A percentile compares a stretch with the other conserved stretches of the same genome.
These are phyloP conservation scores for Claviceps sp. DNA, from an alignment of 2,329 filamentous ascomycete genomes.

Conservation along the genomic window DNA sequence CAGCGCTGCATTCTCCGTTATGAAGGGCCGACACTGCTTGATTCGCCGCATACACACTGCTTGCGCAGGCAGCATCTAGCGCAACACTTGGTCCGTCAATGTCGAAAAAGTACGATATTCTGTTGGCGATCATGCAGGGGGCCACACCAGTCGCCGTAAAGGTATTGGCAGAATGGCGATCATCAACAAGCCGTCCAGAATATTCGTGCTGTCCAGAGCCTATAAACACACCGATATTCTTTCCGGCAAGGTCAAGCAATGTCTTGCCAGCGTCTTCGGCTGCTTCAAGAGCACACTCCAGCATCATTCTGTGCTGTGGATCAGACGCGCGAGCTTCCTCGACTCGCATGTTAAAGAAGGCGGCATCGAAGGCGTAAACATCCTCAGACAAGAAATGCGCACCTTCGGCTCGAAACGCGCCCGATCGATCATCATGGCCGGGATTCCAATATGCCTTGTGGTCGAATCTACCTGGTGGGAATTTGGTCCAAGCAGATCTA, in stretches of 20 bases:
- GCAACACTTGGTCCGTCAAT: conserved; percentile 13
- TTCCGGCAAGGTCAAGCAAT: conserved; percentile 27
- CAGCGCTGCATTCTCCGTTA: conserved; percentile 5
- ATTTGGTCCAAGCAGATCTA: conserved; percentile 21
- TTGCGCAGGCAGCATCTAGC: conserved; percentile 26
- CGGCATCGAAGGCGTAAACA: conserved; percentile 29
- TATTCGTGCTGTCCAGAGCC: conserved; percentile 3
- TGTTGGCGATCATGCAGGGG: conserved; percentile 7
- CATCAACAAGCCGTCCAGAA: neutral
- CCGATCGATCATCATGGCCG: conserved; percentile 20
- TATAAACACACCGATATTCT: conserved; percentile 28
- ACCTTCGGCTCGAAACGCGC: conserved; percentile 9
- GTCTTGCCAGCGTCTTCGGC: conserved; percentile 34
- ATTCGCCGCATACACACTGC: conserved; percentile 21
- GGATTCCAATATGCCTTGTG: conserved; percentile 13
- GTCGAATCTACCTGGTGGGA: conserved; percentile 15
- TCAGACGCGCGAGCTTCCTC: conserved; percentile 30
- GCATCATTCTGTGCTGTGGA: conserved; percentile 32
- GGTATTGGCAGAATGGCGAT: neutral
- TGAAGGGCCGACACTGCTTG: conserved; percentile 9
- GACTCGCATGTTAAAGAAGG: conserved; percentile 29
- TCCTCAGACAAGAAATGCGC: conserved; percentile 26
- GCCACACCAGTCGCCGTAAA: conserved; percentile 6
- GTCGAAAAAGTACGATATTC: conserved; percentile 11
- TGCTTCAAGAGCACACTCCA: conserved; percentile 35